Base-by-base conservation (phyloP, 176 grass and related monocot genomes). In the Lolium perenne region DNA sequence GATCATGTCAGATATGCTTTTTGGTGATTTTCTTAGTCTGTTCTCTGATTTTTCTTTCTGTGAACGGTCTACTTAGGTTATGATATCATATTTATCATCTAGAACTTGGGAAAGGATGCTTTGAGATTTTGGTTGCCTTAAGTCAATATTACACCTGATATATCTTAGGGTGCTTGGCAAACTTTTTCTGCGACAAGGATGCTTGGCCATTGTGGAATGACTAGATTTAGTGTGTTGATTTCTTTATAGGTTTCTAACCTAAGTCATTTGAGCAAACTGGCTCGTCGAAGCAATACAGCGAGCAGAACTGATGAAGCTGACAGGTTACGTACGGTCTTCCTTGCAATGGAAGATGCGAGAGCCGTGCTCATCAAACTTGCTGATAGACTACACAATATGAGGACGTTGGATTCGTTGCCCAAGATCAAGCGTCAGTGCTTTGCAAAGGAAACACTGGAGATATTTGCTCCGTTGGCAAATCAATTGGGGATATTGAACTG, bases 191-290 rank as follows among this genome's bases (percentile, higher is more conserved):
- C 0, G 14, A 51, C 14, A 50, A 50, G 21, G 46, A 46, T 53
- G 72, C 22, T 75, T 75, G 21, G 23, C 2, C 23, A 12, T 62
- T 35, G 35, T 78, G 26, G 75, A 70, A 61, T 61, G 51, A 70
- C 62, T 71, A 51, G 57, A 45, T 61, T 77, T 41, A 61, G n/a
- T 77, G 7, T 20, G 11, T 41, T 49, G 40, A 21, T 62, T 60
- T 54, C 26, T 79, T 63, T 75, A 25, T 71, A 97, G 92, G 95
- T 97, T 66, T 97, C 95, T 6, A 91, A 94, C 15, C 67, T 97
- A 60, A 97, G 95, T 61, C 82, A 93, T 69, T 87, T 97, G 83
- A 97, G 95, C 82, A 91, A 97, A 56, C 71, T 94, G 81, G 95
- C 92, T 73, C 90, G 91, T 80, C 90, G 92, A 41, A 94, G 91